phyloP scores from a whole-genome alignment of 129 eudicot genomes.

The Helianthus annuus region DNA sequence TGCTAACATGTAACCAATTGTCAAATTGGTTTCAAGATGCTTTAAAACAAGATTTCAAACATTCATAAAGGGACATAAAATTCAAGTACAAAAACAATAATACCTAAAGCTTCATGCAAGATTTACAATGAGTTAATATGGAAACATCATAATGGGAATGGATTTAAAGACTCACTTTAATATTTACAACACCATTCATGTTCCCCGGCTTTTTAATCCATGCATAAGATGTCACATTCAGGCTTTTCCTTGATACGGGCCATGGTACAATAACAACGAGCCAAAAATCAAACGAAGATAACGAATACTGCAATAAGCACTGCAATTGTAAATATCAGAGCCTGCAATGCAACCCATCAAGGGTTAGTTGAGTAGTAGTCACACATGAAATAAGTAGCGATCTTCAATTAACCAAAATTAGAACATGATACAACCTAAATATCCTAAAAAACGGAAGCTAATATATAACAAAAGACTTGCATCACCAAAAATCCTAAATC shows the following conservation, averaged over 20 bases:
- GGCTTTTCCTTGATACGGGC: conserved; percentile 10
- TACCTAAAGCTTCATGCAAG: neutral
- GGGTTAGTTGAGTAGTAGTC: conserved; percentile 16
- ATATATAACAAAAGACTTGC: neutral
- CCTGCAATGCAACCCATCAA: conserved; percentile 35
- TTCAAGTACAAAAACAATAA: neutral
- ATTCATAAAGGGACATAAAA: neutral
- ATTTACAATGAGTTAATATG: conserved; percentile 17
- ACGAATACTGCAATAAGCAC: conserved; percentile 35
- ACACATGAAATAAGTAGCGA: neutral
- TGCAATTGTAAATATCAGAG: conserved; percentile 49
- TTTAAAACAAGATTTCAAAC: neutral
- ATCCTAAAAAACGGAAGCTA: conserved; percentile 5
- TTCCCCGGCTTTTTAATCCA: neutral
- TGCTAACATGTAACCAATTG: neutral
- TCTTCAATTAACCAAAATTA: neutral
- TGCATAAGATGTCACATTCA: conserved; percentile 6
- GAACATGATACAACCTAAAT: neutral
- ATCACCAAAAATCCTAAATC: neutral
- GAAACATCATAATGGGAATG: neutral
- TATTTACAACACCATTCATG: conserved; percentile 20
- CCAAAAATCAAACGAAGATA: conserved; percentile 37
- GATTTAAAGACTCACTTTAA: conserved; percentile 17
- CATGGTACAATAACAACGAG: conserved; percentile 2
- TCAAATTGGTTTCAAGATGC: neutral